phyloP scores from a whole-genome alignment of 768 basidiomycete species.

The Boletus rubroflammeus region DNA sequence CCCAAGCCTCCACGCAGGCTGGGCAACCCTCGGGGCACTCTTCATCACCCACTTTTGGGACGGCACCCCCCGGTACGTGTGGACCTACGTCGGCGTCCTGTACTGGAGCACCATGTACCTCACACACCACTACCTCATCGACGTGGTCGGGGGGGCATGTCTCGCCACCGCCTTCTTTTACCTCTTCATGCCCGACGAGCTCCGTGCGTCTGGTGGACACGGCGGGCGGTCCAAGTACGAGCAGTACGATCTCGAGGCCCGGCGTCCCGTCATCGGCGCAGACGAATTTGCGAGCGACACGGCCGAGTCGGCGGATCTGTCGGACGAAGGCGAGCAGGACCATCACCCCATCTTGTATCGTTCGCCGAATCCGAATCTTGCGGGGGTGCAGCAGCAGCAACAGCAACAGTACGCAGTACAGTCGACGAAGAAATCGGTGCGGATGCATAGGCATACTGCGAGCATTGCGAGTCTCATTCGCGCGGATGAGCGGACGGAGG shows the following conservation, averaged over 20 bases:
- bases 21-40: constrained; percentile 87
- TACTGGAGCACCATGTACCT: constrained; percentile 99
- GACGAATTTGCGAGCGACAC: constrained; percentile 33
- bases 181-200: constrained; percentile 77
- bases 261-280: constrained; percentile 29
- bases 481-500: constrained; percentile 71
- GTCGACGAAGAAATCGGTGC: constrained; percentile 23
- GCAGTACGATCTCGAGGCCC: constrained; percentile 67
- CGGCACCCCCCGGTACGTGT: constrained; percentile 58
- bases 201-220: constrained; percentile 51
- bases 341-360: constrained; percentile 64
- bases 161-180: constrained; percentile 87
- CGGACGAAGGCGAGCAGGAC: constrained; percentile 60
- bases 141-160: constrained; percentile 91
- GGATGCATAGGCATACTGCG: constrained; percentile 73
- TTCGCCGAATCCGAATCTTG: constrained; percentile 47
- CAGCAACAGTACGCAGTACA: background rate
- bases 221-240: constrained; percentile 60
- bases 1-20: constrained; percentile 88
- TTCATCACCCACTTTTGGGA: constrained; percentile 97
- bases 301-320: constrained; percentile 50
- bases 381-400: background rate
- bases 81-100: constrained; percentile 79
- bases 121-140: constrained; percentile 97
- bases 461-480: constrained; percentile 81